Base-by-base conservation (phyloP, 768 basidiomycete species). In the Lactarius hatsudake region DNA sequence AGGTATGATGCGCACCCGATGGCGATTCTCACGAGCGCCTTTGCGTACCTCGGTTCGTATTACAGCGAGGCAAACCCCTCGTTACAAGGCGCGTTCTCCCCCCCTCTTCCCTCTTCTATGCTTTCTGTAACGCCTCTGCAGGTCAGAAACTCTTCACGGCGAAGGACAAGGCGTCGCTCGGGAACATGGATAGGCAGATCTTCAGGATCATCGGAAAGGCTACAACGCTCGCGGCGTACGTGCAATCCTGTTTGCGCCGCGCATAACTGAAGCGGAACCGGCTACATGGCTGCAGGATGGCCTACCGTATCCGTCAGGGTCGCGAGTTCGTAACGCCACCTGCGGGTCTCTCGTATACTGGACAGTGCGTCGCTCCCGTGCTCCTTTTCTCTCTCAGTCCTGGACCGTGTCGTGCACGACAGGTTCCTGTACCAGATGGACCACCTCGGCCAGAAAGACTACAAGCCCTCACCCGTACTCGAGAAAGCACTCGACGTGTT, bases 381-480 rank as follows among this genome's bases (percentile, higher is more conserved):
- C 8, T 1, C 13, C 7, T 62, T 20, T 61, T 32, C 40, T 43
- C 40, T 43, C 42, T 55, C 55, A 28, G 61, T 57, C 32, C 51
- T 45, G 69, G 45, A 15, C 36, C 65, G 30, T 65, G 48, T 23
- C 12, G 30, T 28, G 34, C 34, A 34, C 34, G 5, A 28, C 68
- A 91, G 89, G 8, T 96, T 96, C 81, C 76, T 96, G 59, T 96
- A 94, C 78, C 91, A 94, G 78, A 89, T 96, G 82, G 94, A 96
- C 71, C 87, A 94, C 72, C 80, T 93, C 15, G 83, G 87, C 67
- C 83, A 89, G 75, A 79, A 86, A 72, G 79, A 87, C 70, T 95
- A 93, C 77, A 80, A 75, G 20, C 94, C 94, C 0, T 90, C 92
- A 71, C 93, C 94, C 1, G 84, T 94, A 23, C 84, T 96, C 9